Base-by-base conservation (phyloP, 495 filamentous ascomycete genomes). In the Xylaria flabelliformis region DNA sequence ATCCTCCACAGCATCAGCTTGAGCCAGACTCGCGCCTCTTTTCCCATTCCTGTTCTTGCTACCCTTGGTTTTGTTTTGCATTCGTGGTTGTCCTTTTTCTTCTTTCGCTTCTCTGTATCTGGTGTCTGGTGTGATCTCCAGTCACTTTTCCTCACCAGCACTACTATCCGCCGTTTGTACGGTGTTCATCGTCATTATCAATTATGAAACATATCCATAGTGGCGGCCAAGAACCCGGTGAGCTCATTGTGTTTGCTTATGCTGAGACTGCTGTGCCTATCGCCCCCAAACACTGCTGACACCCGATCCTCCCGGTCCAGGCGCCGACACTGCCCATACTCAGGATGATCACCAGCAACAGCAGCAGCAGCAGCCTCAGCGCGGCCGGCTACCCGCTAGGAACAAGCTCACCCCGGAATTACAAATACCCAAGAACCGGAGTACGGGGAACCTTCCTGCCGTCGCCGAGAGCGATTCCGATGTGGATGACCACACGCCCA, bases 371-470 rank as follows among this genome's bases (percentile, higher is more conserved):
- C 46, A 36, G n/a, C 66, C 69, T 34, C 77, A 77, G 55, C 75
- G 76, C 63, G 76, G 77, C 53, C 75, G 76, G 51, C 72, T 69
- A 56, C 68, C 75, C 42, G 73, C 75, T n/a, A 76, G 77, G 71
- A 74, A 63, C 70, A 74, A 78, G 66, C 81, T 85, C 41, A 32
- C 78, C 61, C 80, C 82, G 36, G 64, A 81, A 8, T 61, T 86
- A 59, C 82, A 84, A 66, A 83, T 92, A 66, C 92, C 86, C 73
- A 91, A 88, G 81, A 90, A 89, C 82, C 83, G 84, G 71, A 91
- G 89, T 75, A 88, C 89, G 29, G 83, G 89, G 26, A 91, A 90
- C 75, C 85, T 93, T 34, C 80, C 87, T 32, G 79, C 86, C 71
- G 75, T 81, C 51, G 75, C 75, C 42, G 80, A 83, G 74, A 65